Percentiles rank a stretch among this genome's conserved stretches.
Evolutionary conservation across 164 flowering plant genomes (phyloP).

Genomic region (Stephania yunnanensis): DNA sequence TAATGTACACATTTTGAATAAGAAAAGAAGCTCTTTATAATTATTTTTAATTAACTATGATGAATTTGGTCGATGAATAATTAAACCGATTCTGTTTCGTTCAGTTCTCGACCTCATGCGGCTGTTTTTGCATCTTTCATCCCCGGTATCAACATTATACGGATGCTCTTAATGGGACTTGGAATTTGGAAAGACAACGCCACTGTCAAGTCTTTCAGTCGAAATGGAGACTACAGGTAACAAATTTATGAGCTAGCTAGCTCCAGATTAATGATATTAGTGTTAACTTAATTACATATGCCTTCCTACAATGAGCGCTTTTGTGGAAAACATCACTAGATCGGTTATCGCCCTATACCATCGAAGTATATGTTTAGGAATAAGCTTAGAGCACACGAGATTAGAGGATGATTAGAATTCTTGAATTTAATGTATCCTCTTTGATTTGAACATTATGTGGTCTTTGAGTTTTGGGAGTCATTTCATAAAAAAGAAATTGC

Average conservation of each 20-base stretch:
- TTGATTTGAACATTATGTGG: no score
- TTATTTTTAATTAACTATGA: neutral
- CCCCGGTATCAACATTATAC: slow-evolving; percentile 68
- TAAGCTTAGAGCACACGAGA: no score
- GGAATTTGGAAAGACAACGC: slow-evolving; percentile 75
- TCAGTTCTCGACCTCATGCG: slow-evolving; percentile 51
- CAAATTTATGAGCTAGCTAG: neutral
- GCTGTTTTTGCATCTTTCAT: slow-evolving; percentile 55
- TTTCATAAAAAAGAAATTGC: no score
- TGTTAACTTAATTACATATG: neutral
- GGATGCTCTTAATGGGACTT: slow-evolving; percentile 66
- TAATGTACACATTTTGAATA: neutral
- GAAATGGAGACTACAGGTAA: slow-evolving; percentile 74
- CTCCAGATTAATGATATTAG: neutral
- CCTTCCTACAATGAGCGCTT: neutral
- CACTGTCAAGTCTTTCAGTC: slow-evolving; percentile 75
- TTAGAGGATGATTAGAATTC: no score
- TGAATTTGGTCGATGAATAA: slow-evolving; percentile 1
- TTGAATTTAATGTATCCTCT: no score
- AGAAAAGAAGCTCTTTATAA: neutral
- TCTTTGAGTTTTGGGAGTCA: no score
- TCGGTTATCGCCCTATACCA: neutral
- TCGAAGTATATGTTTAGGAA: no score
- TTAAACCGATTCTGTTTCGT: slow-evolving; percentile 4
- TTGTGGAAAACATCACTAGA: neutral